phyloP scores from a whole-genome alignment of 2,329 filamentous ascomycete genomes.

The Remersonia thermophila region DNA sequence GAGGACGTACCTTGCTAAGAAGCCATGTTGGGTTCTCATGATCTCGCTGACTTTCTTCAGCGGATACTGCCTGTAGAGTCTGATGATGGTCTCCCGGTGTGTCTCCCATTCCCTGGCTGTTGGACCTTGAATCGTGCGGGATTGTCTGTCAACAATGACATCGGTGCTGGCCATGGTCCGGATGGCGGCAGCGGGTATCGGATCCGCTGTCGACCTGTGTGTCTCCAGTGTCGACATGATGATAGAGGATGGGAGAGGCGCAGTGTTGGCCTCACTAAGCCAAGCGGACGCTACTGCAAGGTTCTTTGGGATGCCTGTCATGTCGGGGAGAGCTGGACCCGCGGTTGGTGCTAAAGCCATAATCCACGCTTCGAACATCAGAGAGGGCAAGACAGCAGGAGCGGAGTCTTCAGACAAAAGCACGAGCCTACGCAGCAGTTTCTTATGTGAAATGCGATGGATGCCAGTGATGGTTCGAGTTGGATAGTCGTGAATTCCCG shows the following conservation, averaged over 20 bases:
- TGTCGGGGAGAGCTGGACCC: neutral
- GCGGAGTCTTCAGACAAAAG: neutral
- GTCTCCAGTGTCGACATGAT: neutral
- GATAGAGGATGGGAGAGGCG: neutral
- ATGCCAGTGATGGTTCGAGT: neutral
- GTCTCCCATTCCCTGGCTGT: constrained; percentile 17
- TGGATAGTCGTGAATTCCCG: no score
- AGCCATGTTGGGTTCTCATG: constrained; percentile 17
- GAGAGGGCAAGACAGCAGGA: neutral
- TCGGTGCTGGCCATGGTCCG: constrained; percentile 2
- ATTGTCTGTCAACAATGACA: constrained; percentile 12
- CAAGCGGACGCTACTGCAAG: constrained; percentile 17
- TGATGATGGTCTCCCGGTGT: constrained; percentile 17
- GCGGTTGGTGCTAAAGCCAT: no score
- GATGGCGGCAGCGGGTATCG: neutral
- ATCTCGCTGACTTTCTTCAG: constrained; percentile 18
- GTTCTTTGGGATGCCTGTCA: constrained; percentile 15
- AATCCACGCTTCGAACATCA: no score
- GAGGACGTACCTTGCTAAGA: constrained; percentile 15
- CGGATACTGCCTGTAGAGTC: constrained; percentile 16
- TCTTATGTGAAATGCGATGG: neutral
- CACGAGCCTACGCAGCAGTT: no score
- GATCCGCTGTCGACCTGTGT: neutral
- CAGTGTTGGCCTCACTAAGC: constrained; percentile 4
- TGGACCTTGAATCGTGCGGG: constrained; percentile 17